Evolutionary conservation across 805 yeast species (phyloP).

Genomic region (Wickerhamiella sergipiensis): DNA sequence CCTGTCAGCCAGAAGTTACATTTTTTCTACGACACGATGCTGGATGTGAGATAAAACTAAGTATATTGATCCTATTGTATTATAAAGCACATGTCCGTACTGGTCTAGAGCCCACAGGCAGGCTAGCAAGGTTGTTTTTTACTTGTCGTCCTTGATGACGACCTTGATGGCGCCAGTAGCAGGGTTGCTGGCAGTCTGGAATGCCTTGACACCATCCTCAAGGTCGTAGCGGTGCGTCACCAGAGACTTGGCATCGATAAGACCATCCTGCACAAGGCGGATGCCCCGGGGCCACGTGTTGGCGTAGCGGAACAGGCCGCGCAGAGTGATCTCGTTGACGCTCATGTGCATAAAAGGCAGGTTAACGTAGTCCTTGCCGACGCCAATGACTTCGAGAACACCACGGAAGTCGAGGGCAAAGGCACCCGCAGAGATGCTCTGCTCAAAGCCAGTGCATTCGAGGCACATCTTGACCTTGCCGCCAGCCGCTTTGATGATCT

Average conservation of each 20-base stretch:
- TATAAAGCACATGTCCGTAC: neutral
- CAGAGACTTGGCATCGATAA: slow-evolving; percentile 32
- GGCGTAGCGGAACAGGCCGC: slow-evolving; percentile 40
- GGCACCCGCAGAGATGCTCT: slow-evolving; percentile 34
- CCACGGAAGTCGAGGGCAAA: slow-evolving; percentile 37
- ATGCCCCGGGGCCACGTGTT: slow-evolving; percentile 47
- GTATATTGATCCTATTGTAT: neutral
- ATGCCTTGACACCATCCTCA: slow-evolving; percentile 36
- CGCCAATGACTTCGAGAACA: slow-evolving; percentile 36
- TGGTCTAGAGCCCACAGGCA: neutral
- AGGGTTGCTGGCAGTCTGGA: slow-evolving; percentile 29
- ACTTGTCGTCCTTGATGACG: slow-evolving; percentile 20
- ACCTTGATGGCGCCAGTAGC: slow-evolving; percentile 35
- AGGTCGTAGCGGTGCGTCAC: slow-evolving; percentile 37
- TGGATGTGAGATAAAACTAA: no score
- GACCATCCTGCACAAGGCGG: slow-evolving; percentile 32
- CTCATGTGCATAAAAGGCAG: slow-evolving; percentile 44
- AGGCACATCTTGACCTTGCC: slow-evolving; percentile 34
- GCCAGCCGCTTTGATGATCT: slow-evolving; percentile 25
- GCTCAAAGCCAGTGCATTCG: slow-evolving; percentile 44
- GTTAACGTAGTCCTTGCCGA: slow-evolving; percentile 34
- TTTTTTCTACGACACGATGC: no score
- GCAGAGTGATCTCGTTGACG: slow-evolving; percentile 38
- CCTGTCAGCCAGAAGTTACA: no score
- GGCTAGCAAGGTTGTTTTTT: neutral